Percentiles rank a stretch among this genome's conserved stretches.
Evolutionary conservation across 2,329 filamentous ascomycete genomes (phyloP).

Genomic region (Macroventuria anomochaeta): DNA sequence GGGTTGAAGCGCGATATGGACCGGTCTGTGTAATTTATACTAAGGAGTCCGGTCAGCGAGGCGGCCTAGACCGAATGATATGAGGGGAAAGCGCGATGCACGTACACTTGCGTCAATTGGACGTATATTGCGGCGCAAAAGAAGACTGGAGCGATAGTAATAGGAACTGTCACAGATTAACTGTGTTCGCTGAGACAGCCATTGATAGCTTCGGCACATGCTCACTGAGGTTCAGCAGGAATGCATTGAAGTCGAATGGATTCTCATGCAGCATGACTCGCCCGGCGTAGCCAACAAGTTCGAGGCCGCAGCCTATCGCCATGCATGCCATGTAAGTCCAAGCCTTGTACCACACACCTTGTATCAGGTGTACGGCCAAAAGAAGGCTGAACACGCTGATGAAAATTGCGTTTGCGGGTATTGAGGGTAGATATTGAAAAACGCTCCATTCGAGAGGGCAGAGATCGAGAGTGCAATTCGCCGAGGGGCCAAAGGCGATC

Average conservation of each 20-base stretch:
- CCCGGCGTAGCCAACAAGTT: conserved; percentile 18
- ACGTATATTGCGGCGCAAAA: conserved; percentile 23
- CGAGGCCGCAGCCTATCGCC: conserved; percentile 8
- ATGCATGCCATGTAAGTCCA: conserved; percentile 10
- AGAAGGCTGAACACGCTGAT: conserved; percentile 12
- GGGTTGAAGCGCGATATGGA: conserved; percentile 11
- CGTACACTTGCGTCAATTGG: conserved; percentile 15
- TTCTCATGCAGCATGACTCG: conserved; percentile 18
- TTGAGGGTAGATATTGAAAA: conserved; percentile 14
- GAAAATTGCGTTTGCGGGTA: conserved; percentile 7
- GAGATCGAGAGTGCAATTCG: conserved; percentile 20
- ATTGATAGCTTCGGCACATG: not conserved
- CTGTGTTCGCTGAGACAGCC: no score
- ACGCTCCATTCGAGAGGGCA: conserved; percentile 12
- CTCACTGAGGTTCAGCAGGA: conserved; percentile 15
- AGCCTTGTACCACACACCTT: conserved; percentile 9
- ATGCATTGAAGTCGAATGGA: conserved; percentile 22
- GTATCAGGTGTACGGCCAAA: conserved; percentile 2
- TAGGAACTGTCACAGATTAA: conserved; percentile 10
- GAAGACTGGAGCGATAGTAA: conserved; percentile 21
- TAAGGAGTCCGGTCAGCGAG: not conserved
- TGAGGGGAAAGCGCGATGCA: not conserved
- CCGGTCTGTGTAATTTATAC: not conserved
- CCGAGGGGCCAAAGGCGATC: conserved; percentile 1
- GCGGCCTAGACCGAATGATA: no score